A percentile compares a stretch with the other conserved stretches of the same genome.
Conservation (phyloP, 345 rosid species). For the Viola odorata region DNA sequence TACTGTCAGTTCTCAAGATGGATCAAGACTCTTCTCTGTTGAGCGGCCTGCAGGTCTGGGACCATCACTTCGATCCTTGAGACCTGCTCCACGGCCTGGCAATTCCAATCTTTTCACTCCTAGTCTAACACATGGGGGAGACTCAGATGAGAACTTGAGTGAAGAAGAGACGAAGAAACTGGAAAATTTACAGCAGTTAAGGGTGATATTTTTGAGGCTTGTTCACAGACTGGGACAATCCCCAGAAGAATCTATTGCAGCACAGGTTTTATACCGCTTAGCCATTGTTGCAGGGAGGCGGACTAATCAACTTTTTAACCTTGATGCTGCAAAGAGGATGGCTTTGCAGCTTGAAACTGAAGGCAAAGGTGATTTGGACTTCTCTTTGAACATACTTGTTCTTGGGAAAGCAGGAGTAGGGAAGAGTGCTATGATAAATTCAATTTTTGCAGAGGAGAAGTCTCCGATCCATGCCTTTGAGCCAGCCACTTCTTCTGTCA, state of each 20-base stretch:
- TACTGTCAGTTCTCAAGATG: constrained; percentile 74
- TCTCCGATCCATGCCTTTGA: constrained; percentile 67
- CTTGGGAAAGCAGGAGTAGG: constrained; percentile 95
- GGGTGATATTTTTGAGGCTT: constrained; percentile 84
- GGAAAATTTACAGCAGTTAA: constrained; percentile 65
- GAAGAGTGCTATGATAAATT: constrained; percentile 88
- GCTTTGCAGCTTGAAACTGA: constrained; percentile 72
- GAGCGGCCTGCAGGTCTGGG: constrained; percentile 93
- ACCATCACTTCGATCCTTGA: constrained; percentile 64
- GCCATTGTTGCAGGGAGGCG: constrained; percentile 75
- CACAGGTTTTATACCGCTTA: constrained; percentile 77
- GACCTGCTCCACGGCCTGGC: constrained; percentile 47
- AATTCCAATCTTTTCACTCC: constrained; percentile 53
- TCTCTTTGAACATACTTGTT: constrained; percentile 72
- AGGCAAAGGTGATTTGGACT: constrained; percentile 51
- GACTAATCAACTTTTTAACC: constrained; percentile 57
- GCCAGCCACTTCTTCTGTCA: constrained; percentile 61
- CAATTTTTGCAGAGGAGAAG: constrained; percentile 75
- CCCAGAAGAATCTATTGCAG: constrained; percentile 68
- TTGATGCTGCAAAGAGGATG: constrained; percentile 68
- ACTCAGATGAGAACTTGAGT: constrained; percentile 55
- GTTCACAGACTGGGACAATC: constrained; percentile 71
- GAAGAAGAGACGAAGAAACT: constrained; percentile 80
- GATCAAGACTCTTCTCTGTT: constrained; percentile 83
- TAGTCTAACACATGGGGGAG: constrained; percentile 35